Percentiles rank a stretch among this genome's conserved stretches.
phyloP scores from a whole-genome alignment of 805 yeast genomes.

The Kuraishia piskuri region DNA sequence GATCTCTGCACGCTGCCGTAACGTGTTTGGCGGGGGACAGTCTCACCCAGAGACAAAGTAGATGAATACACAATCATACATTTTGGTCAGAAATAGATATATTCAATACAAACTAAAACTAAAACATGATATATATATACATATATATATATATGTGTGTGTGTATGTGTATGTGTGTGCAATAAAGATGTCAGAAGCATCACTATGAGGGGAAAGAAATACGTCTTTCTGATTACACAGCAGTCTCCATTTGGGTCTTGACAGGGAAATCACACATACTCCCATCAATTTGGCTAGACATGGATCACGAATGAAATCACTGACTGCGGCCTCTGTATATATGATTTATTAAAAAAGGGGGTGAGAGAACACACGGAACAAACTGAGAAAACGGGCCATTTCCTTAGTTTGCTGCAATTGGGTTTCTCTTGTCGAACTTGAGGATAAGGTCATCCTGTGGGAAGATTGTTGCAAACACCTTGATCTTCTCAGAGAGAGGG shows the following conservation, averaged over 20 bases:
- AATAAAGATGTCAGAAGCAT: background rate
- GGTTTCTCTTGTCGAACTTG: constrained; percentile 63
- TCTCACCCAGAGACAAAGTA: no score
- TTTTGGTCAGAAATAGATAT: background rate
- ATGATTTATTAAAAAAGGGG: background rate
- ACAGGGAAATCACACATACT: no score
- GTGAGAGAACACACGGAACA: background rate
- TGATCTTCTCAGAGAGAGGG: constrained; percentile 79
- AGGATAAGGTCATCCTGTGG: constrained; percentile 91
- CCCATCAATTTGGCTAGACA: background rate
- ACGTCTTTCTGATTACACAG: background rate
- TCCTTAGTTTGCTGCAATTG: constrained; percentile 14
- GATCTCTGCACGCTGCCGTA: background rate
- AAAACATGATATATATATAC: background rate
- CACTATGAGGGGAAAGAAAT: background rate
- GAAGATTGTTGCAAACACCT: constrained; percentile 96
- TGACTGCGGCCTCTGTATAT: background rate
- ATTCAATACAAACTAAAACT: background rate
- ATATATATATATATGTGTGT: no score
- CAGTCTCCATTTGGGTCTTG: background rate
- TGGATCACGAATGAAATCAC: background rate
- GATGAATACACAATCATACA: no score
- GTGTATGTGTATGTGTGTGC: background rate
- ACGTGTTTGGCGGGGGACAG: no score
- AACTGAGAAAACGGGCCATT: no score